Evolutionary conservation across 228 moss, liverwort and hornwort genomes (phyloP), one percentile per base, ranked within the genome.

Genomic region (Sphagnum fallax): DNA sequence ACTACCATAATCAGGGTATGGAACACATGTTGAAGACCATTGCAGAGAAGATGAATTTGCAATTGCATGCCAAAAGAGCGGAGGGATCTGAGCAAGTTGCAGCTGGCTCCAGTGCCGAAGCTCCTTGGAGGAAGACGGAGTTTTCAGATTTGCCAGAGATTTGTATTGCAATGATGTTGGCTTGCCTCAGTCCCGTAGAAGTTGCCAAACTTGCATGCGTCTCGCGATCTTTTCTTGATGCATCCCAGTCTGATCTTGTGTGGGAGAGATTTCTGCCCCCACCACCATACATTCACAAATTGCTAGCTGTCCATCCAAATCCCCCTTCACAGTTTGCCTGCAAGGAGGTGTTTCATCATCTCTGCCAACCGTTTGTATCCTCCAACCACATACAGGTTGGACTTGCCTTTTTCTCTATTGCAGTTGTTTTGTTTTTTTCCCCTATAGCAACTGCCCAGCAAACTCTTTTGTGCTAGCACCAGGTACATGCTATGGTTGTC

Each of bases 251-350:
- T 51, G 82, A 89, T 67, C 6, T 66, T 5, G 75, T 87, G 7
- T 89, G 87, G 87, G 79, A 73, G 51, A 70, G 57, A 7, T 51
- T 82, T 67, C 49, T 87, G 59, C 78, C 78, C 10, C 70, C 72
- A 52, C 64, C 68, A 75, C 60, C 4, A 61, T 6, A 70, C 68
- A 65, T 73, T 76, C 10, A 66, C 76, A 10, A 65, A 52, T 6
- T 16, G 70, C 52, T 72, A 58, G 1, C 32, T 32, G 32, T 32
- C 32, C 32, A 32, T 32, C 5, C 1, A 49, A 75, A 72, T 52
- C 53, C 65, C 64, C 74, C 65, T 48, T 53, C 72, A 47, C 47
- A 67, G n/a, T 67, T 73, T 50, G 72, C 68, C 6, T 71, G 69
- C 10, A 85, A 76, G 62, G 86, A 83, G 72, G 67, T 50, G 63